Conservation (phyloP, 2,329 filamentous ascomycete species). For the Rutstroemia sydowiana region DNA sequence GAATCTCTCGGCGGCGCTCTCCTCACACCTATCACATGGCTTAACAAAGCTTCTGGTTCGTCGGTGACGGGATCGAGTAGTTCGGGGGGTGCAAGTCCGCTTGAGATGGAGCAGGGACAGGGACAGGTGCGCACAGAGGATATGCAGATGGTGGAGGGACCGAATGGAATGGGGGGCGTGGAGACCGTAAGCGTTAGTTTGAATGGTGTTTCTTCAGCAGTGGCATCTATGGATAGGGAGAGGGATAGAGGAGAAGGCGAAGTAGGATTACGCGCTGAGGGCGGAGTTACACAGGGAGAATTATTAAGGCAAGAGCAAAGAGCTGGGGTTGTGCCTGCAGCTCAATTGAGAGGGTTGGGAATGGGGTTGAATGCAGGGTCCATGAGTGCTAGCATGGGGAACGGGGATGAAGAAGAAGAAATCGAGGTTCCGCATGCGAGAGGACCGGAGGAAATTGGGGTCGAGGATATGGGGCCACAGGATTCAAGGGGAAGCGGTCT, state of each 20-base stretch:
- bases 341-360: conserved; percentile 39
- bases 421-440: conserved; percentile 71
- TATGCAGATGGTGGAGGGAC: conserved; percentile 74
- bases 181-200: conserved; percentile 74
- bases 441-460: conserved; percentile 77
- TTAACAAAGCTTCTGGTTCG: conserved; percentile 37
- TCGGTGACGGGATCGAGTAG: background rate
- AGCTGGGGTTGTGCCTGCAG: conserved; percentile 67
- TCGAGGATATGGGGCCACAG: conserved; percentile 79
- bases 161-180: conserved; percentile 69
- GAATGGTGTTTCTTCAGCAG: conserved; percentile 56
- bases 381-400: background rate
- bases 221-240: background rate
- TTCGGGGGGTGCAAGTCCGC: background rate
- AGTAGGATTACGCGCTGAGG: conserved; percentile 27
- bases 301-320: conserved; percentile 80
- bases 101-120: conserved; percentile 13
- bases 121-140: conserved; percentile 61
- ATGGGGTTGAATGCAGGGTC: conserved; percentile 21
- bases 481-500: conserved; percentile 31
- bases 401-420: conserved; percentile 34
- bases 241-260: conserved; percentile 16
- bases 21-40: conserved; percentile 90
- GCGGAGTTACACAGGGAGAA: conserved; percentile 73
- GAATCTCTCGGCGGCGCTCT: conserved; percentile 85